These are phyloP conservation scores for Kernera saxatilis DNA, from an alignment of 345 rosid species.

Conservation along the genomic window DNA sequence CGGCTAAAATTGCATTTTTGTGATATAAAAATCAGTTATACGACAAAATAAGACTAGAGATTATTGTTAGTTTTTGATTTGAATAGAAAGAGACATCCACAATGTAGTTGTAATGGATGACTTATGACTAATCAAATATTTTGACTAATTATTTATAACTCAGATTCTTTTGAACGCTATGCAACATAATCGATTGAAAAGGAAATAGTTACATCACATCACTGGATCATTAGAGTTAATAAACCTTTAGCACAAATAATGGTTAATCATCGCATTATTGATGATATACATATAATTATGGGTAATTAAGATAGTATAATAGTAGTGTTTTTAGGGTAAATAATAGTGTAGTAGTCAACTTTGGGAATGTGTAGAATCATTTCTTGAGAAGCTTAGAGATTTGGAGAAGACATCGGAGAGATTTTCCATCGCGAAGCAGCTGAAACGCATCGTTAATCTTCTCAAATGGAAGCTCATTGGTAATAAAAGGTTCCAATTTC, in stretches of 20 bases:
- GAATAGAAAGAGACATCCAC: not conserved
- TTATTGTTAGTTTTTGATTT: not conserved
- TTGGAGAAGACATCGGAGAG: conserved; percentile 29
- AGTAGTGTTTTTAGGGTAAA: not conserved
- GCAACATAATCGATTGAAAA: not conserved
- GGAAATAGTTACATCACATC: not conserved
- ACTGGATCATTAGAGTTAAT: not conserved
- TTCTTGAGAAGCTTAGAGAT: conserved; percentile 22
- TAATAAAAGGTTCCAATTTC: conserved; percentile 30
- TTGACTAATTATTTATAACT: not conserved
- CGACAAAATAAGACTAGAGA: not conserved
- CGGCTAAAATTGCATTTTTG: not conserved
- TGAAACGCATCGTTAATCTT: conserved; percentile 30
- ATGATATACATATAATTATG: not conserved
- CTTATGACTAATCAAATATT: not conserved
- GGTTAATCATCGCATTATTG: not conserved
- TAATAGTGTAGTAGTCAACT: not conserved
- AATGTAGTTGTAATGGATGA: not conserved
- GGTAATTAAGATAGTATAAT: not conserved
- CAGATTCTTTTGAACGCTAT: not conserved
- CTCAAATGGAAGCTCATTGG: conserved; percentile 28
- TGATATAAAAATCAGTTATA: not conserved
- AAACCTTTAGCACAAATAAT: not conserved
- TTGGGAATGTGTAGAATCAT: conserved; percentile 1
- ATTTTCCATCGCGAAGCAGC: conserved; percentile 31